Base-by-base conservation (phyloP, 306 rosid genomes). In the Prunus salicina region DNA sequence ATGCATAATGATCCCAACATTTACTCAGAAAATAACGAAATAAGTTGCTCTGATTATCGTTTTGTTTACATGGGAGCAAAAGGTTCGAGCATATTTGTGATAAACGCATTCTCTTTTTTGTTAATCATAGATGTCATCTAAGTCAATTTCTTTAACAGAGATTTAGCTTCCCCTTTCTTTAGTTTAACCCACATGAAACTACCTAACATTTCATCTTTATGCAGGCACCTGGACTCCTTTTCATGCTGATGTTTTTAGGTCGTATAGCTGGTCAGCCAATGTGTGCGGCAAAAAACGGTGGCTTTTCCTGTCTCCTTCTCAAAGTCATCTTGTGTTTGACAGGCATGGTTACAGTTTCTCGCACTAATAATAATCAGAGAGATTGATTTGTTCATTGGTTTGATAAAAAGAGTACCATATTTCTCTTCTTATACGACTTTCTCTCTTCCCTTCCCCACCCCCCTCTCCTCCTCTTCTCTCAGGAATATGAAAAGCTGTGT, bases 171-270 rank as follows among this genome's bases (percentile, higher is more conserved):
- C 45, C 45, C 1, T 58, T 22, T 67, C 11, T 15, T 58, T 65
- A 53, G 34, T 55, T 67, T 53, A 45, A 64, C 34, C 61, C 65
- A 32, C 60, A 6, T 6, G 67, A 81, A 73, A 83, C 77, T 38
- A 72, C 53, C 52, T 67, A 67, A 60, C 71, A 63, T 79, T 80
- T 77, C 38, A 43, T 87, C 71, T 78, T 81, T 72, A 69, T 27
- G 84, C 85, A 92, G 99, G 93, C 74, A 87, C 99, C 79, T 92
- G 97, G 99, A 95, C 99, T 80, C 97, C 96, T 78, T 91, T 95
- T 79, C 97, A 95, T 68, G 97, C 99, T 64, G 99, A 95, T 82
- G 97, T 92, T 83, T 95, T 92, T 87, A 87, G 96, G 85, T 95
- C 99, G 19, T 92, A 90, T 69, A 95, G 99, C 82, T 95, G 97